Conservation (phyloP, 1,284 basidiomycete genomes). For the Sphaerobolus stellatus region DNA sequence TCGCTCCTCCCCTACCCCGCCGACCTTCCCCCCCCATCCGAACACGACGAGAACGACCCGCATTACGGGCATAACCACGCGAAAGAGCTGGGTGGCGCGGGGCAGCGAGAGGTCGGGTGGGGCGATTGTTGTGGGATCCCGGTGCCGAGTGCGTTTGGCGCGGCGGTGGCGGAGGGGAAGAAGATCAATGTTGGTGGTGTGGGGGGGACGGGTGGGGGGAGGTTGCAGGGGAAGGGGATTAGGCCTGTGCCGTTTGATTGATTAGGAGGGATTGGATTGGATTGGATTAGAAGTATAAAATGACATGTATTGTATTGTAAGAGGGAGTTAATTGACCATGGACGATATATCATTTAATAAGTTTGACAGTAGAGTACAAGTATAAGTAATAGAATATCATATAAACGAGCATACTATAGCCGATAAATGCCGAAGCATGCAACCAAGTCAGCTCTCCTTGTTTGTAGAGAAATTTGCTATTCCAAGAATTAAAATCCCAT, state of each 20-base stretch:
- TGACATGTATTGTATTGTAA: not conserved
- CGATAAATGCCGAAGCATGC: no score
- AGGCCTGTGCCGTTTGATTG: constrained; percentile 84
- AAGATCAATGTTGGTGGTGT: no score
- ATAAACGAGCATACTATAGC: no score
- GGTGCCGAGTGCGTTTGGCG: constrained; percentile 80
- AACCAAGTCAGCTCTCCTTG: no score
- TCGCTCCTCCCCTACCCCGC: constrained; percentile 76
- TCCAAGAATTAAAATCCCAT: no score
- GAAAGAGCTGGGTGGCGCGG: constrained; percentile 55
- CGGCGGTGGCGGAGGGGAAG: constrained; percentile 54
- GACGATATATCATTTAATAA: no score
- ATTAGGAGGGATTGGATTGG: not conserved
- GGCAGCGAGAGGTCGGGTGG: constrained; percentile 61
- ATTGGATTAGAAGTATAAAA: not conserved
- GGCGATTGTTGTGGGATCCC: constrained; percentile 96
- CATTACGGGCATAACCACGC: constrained; percentile 59
- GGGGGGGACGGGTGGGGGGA: no score
- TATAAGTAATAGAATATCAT: no score
- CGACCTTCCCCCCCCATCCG: constrained; percentile 42
- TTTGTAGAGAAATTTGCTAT: no score
- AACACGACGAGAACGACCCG: constrained; percentile 42
- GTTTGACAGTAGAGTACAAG: no score
- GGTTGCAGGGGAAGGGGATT: constrained; percentile 60
- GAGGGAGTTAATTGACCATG: not conserved